These are phyloP conservation scores for Aureobasidium subglaciale DNA, from an alignment of 2,329 filamentous ascomycete genomes.

Conservation along the genomic window DNA sequence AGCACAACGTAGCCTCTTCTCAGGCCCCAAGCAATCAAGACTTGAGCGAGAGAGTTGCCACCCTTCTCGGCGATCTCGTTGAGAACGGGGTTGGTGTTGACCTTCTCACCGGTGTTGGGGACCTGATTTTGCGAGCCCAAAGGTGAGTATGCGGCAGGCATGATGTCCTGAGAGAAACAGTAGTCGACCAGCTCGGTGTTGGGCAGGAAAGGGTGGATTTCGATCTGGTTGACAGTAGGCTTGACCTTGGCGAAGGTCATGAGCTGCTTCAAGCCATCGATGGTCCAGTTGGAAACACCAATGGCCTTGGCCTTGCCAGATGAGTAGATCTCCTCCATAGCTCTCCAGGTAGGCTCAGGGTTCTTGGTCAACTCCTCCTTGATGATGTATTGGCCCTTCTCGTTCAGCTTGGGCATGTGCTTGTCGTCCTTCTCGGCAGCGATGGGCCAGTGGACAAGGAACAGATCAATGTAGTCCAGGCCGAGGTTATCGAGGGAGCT, in stretches of 20 bases:
- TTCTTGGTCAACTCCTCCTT: constrained; percentile 60
- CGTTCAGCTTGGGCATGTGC: constrained; percentile 41
- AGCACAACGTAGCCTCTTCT: constrained; percentile 60
- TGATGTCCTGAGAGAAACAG: constrained; percentile 51
- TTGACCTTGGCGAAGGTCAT: constrained; percentile 36
- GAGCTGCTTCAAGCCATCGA: constrained; percentile 37
- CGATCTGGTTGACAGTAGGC: constrained; percentile 41
- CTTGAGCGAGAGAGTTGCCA: constrained; percentile 53
- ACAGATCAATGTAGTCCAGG: constrained; percentile 31
- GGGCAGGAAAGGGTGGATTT: constrained; percentile 53
- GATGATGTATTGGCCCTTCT: constrained; percentile 54
- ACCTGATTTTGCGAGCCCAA: constrained; percentile 64
- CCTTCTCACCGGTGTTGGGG: constrained; percentile 60
- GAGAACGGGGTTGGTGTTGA: constrained; percentile 52
- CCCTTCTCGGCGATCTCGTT: constrained; percentile 52
- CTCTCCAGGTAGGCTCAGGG: constrained; percentile 55
- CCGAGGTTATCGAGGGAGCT: constrained; percentile 29
- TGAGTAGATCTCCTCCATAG: constrained; percentile 53
- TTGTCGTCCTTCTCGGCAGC: constrained; percentile 45
- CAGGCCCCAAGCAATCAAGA: constrained; percentile 59
- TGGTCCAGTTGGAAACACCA: constrained; percentile 48
- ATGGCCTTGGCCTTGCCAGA: constrained; percentile 49
- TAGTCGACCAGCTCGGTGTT: constrained; percentile 54
- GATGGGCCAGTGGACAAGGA: constrained; percentile 39
- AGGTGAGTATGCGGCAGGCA: constrained; percentile 48